These are phyloP conservation scores for Yamadazyma jaroonii DNA, from an alignment of 1,139 yeast species.

Conservation along the genomic window DNA sequence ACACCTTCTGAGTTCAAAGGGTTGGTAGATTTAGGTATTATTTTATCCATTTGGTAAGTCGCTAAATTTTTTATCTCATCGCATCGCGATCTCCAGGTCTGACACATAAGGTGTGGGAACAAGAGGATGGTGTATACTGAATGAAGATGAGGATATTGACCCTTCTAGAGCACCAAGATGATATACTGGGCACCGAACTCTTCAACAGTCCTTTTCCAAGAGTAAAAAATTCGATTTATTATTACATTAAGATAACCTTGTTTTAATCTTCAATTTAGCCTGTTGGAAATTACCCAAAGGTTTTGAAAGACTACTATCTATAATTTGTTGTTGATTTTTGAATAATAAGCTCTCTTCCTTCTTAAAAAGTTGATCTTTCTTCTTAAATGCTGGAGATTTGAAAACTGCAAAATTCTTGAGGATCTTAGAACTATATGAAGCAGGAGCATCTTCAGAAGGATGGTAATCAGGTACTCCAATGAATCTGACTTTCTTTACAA, in stretches of 20 bases:
- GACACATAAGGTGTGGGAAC: too few relatives aligned
- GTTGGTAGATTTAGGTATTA: slow-evolving; percentile 30
- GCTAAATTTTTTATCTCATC: slow-evolving; percentile 5
- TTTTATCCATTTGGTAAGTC: slow-evolving; percentile 3
- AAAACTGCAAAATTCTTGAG: slow-evolving; percentile 46
- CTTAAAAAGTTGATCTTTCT: slow-evolving; percentile 45
- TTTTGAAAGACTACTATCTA: slow-evolving; percentile 4
- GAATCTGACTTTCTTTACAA: slow-evolving; percentile 47
- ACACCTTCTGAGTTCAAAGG: slow-evolving; percentile 37
- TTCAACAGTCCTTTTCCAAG: too few relatives aligned
- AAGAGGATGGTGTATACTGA: too few relatives aligned
- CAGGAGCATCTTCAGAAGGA: slow-evolving; percentile 56
- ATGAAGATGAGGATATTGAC: too few relatives aligned
- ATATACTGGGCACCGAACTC: too few relatives aligned
- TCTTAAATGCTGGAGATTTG: slow-evolving; percentile 31
- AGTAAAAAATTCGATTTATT: too few relatives aligned
- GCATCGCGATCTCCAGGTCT: slow-evolving; percentile 3
- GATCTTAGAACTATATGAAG: slow-evolving; percentile 44
- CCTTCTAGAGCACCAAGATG: too few relatives aligned
- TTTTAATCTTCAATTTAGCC: slow-evolving; percentile 11
- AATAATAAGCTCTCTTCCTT: slow-evolving; percentile 55
- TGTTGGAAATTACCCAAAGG: slow-evolving; percentile 5
- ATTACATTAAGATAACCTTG: slow-evolving; percentile 8
- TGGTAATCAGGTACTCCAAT: slow-evolving; percentile 51
- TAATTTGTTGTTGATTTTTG: slow-evolving; percentile 26